phyloP scores from a whole-genome alignment of 2,329 filamentous ascomycete species.

The Pestalotiopsis sp. region DNA sequence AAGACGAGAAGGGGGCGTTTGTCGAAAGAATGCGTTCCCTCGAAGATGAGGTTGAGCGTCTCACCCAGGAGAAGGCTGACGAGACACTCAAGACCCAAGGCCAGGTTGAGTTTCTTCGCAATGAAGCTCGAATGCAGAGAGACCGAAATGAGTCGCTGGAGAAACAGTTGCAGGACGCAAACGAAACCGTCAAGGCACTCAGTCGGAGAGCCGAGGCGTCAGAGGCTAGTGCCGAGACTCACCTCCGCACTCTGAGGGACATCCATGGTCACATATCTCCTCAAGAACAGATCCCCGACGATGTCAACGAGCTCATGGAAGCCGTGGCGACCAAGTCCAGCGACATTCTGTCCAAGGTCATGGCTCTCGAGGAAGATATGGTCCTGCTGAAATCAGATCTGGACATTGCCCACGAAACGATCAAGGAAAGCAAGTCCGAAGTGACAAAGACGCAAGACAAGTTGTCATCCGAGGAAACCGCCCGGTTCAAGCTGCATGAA shows the following conservation, averaged over 20 bases:
- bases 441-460: slow-evolving; percentile 56
- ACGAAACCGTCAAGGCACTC: slow-evolving; percentile 56
- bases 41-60: slow-evolving; percentile 70
- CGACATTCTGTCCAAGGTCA: slow-evolving; percentile 62
- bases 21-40: slow-evolving; percentile 71
- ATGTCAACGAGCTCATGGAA: slow-evolving; percentile 61
- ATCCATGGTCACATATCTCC: slow-evolving; percentile 62
- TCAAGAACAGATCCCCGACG: slow-evolving; percentile 53
- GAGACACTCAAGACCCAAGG: slow-evolving; percentile 61
- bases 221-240: slow-evolving; percentile 54
- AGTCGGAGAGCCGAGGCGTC: slow-evolving; percentile 52
- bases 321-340: slow-evolving; percentile 60
- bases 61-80: slow-evolving; percentile 60
- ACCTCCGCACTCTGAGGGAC: slow-evolving; percentile 58
- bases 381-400: slow-evolving; percentile 65
- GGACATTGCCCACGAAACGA: slow-evolving; percentile 57
- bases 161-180: slow-evolving; percentile 55
- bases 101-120: slow-evolving; percentile 64
- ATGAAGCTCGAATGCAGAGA: slow-evolving; percentile 60
- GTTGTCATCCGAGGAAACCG: slow-evolving; percentile 54
- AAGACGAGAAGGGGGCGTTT: slow-evolving; percentile 75
- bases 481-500: slow-evolving; percentile 56
- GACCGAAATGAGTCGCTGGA: slow-evolving; percentile 64
- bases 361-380: slow-evolving; percentile 61
- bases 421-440: slow-evolving; percentile 60